Evolutionary conservation across 2,329 filamentous ascomycete species (phyloP).

Genomic region (Aspergillus novofumigatus): DNA sequence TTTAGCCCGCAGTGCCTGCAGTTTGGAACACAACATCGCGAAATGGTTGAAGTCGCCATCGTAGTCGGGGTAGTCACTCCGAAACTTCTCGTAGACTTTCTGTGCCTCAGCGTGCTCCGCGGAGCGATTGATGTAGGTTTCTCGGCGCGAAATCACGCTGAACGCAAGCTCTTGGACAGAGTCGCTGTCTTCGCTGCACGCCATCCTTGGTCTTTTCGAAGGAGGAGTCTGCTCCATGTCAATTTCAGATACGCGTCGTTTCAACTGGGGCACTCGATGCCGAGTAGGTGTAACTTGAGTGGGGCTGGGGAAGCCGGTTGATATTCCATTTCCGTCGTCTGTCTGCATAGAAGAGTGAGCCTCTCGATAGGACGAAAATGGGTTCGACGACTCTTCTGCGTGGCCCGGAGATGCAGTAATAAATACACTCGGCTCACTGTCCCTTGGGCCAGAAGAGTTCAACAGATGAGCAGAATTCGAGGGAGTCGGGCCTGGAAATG

Average conservation of each 20-base stretch:
- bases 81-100: conserved; percentile 35
- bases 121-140: conserved; percentile 18
- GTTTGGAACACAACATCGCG: conserved; percentile 31
- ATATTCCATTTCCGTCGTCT: conserved; percentile 1
- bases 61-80: conserved; percentile 37
- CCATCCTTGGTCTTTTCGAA: conserved; percentile 9
- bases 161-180: conserved; percentile 8
- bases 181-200: background rate
- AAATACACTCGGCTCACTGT: conserved; percentile 11
- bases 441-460: conserved; percentile 21
- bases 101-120: conserved; percentile 20
- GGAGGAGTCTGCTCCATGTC: conserved; percentile 9
- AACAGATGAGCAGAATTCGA: conserved; percentile 17
- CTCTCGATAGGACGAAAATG: conserved; percentile 18
- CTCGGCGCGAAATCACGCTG: conserved; percentile 16
- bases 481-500: conserved; percentile 11
- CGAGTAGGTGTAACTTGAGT: conserved; percentile 1
- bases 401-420: conserved; percentile 5
- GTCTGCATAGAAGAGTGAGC: conserved; percentile 10
- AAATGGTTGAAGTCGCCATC: conserved; percentile 37
- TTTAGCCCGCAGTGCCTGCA: conserved; percentile 28
- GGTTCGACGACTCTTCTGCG: conserved; percentile 14
- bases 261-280: conserved; percentile 7
- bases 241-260: conserved; percentile 11
- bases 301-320: background rate